These are phyloP conservation scores for Dipteronia dyeriana DNA, from an alignment of 345 rosid species.

Conservation along the genomic window DNA sequence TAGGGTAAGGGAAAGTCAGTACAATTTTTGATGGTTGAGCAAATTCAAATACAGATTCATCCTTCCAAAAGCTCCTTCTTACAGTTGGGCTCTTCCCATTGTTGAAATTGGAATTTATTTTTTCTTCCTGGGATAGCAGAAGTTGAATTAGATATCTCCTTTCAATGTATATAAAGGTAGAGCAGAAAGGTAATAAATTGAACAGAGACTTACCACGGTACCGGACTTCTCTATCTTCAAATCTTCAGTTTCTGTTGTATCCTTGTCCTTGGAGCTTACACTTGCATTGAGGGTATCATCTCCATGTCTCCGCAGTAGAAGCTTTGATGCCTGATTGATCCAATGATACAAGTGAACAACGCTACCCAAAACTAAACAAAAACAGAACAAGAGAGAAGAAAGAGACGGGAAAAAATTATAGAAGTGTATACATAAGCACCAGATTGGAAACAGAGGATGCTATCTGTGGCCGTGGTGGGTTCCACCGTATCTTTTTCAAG, in stretches of 20 bases:
- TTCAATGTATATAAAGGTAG: background rate
- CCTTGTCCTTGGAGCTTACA: slow-evolving; percentile 31
- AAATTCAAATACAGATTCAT: slow-evolving; percentile 23
- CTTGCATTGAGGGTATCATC: slow-evolving; percentile 36
- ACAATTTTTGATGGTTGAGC: slow-evolving; percentile 34
- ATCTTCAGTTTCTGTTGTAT: slow-evolving; percentile 36
- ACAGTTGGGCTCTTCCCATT: slow-evolving; percentile 19
- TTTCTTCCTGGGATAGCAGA: slow-evolving; percentile 24
- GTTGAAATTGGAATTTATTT: slow-evolving; percentile 16
- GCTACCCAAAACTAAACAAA: slow-evolving; percentile 8
- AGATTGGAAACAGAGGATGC: slow-evolving; percentile 73
- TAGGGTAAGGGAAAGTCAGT: slow-evolving; percentile 11
- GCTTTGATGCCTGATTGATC: slow-evolving; percentile 60
- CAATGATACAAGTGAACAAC: slow-evolving; percentile 21
- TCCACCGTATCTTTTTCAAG: slow-evolving; percentile 59
- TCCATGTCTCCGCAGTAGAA: slow-evolving; percentile 39
- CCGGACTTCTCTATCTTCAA: slow-evolving; percentile 44
- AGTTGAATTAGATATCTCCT: background rate
- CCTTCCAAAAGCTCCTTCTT: slow-evolving; percentile 18
- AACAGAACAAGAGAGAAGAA: slow-evolving; percentile 2
- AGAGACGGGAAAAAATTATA: background rate
- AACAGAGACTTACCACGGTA: slow-evolving; percentile 47
- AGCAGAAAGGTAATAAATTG: slow-evolving; percentile 1
- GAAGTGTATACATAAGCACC: slow-evolving; percentile 53
- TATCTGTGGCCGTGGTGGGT: slow-evolving; percentile 56